Conservation (phyloP, 139 green algal species). For the Picochlorum sp. region DNA sequence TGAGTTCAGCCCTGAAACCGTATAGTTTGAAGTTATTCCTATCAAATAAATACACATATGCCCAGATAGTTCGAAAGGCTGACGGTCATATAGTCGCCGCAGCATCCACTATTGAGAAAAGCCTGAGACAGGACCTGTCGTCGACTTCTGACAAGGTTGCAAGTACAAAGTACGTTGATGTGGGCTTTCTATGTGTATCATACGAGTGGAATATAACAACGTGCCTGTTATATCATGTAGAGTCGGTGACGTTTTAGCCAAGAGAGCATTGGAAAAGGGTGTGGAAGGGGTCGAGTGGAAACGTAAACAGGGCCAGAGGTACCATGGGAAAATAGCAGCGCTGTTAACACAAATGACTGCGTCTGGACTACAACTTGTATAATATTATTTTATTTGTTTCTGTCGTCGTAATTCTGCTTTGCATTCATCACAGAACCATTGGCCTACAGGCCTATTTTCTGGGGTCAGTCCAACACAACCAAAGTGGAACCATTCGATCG, state of each 20-base stretch:
- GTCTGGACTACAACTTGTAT: slow-evolving; percentile 26
- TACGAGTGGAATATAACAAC: not conserved
- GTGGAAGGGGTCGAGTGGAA: slow-evolving; percentile 32
- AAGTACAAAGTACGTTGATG: slow-evolving; percentile 11
- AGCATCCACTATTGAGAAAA: slow-evolving; percentile 35
- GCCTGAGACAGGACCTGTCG: slow-evolving; percentile 4
- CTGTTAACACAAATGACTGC: slow-evolving; percentile 18
- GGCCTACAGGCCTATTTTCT: slow-evolving; percentile 35
- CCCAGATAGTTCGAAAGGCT: slow-evolving; percentile 25
- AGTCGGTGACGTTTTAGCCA: slow-evolving; percentile 29
- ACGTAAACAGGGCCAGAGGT: slow-evolving; percentile 31
- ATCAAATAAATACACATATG: slow-evolving; percentile 41
- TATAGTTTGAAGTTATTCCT: slow-evolving; percentile 36
- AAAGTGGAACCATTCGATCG: slow-evolving; percentile 89
- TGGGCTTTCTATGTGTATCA: not conserved
- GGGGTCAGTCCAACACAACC: slow-evolving; percentile 69
- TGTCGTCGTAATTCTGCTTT: slow-evolving; percentile 10
- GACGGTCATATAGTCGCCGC: slow-evolving; percentile 33
- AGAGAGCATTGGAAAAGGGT: slow-evolving; percentile 19
- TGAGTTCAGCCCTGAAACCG: not conserved
- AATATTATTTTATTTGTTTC: slow-evolving; percentile 20
- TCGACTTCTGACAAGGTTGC: slow-evolving; percentile 21
- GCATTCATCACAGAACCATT: slow-evolving; percentile 60
- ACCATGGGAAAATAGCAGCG: slow-evolving; percentile 34
- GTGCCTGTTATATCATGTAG: not conserved